Conservation (phyloP, 345 rosid genomes). For the Eutrema japonicum region DNA sequence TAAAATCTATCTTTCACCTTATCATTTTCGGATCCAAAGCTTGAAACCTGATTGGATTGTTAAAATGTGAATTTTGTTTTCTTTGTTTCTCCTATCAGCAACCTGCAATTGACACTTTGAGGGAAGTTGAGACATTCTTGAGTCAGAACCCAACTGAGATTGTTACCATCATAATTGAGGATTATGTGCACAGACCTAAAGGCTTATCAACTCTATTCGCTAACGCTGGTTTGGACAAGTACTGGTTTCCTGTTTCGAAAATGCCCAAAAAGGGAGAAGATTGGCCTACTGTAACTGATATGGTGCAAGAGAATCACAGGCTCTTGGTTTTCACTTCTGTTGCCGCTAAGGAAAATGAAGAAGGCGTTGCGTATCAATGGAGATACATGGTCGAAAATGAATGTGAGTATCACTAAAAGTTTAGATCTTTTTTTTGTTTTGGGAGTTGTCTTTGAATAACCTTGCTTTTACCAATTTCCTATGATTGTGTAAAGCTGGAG, state of each 20-base stretch:
- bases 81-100: conserved; percentile 49
- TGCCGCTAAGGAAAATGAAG: conserved; percentile 92
- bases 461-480: conserved; percentile 4
- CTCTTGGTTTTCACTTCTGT: conserved; percentile 92
- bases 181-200: conserved; percentile 89
- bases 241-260: conserved; percentile 82
- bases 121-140: conserved; percentile 89
- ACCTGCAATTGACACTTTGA: conserved; percentile 88
- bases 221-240: conserved; percentile 83
- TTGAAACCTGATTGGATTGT: background rate
- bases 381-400: conserved; percentile 90
- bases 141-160: conserved; percentile 79
- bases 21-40: background rate
- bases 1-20: conserved; percentile 47
- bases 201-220: conserved; percentile 72
- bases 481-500: conserved; percentile 74
- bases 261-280: conserved; percentile 96
- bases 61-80: background rate
- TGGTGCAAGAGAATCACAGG: conserved; percentile 82
- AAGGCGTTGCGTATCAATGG: conserved; percentile 99
- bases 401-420: conserved; percentile 48
- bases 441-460: conserved; percentile 2
- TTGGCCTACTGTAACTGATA: conserved; percentile 92
- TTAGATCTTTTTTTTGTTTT: background rate
- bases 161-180: conserved; percentile 89